A percentile compares a stretch with the other conserved stretches of the same genome.
Conservation (phyloP, 768 basidiomycete genomes). For the Porpolomopsis calyptriformis region DNA sequence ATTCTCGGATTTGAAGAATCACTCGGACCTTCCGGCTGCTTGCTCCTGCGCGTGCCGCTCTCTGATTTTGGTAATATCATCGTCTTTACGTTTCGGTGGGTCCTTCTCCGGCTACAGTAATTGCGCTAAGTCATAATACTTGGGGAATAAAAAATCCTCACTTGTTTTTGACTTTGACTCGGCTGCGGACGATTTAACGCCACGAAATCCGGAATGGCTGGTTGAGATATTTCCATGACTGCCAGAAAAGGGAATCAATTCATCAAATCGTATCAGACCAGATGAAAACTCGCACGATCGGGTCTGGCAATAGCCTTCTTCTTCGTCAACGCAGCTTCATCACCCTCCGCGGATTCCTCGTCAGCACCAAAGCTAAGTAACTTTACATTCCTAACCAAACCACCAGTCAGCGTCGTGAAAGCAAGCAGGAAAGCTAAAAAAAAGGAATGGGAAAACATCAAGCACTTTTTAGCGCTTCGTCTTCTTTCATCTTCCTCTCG, state of each 20-base stretch:
- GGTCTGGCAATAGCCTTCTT: conserved; percentile 80
- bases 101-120: conserved; percentile 17
- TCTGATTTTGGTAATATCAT: conserved; percentile 61
- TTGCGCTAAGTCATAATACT: neutral
- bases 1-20: neutral
- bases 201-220: conserved; percentile 33
- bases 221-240: conserved; percentile 31
- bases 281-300: conserved; percentile 53
- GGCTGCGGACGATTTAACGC: conserved; percentile 12
- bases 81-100: conserved; percentile 27
- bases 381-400: conserved; percentile 63
- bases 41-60: conserved; percentile 68
- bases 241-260: conserved; percentile 2
- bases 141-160: neutral
- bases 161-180: neutral
- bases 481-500: conserved; percentile 64
- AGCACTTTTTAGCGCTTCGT: conserved; percentile 89
- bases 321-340: conserved; percentile 42
- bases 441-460: too few relatives aligned
- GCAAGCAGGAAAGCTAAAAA: neutral
- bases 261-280: neutral
- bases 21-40: conserved; percentile 45
- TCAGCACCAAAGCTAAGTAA: conserved; percentile 81
- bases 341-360: conserved; percentile 41
- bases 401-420: conserved; percentile 2